Base-by-base conservation (phyloP, 148 eudicot species). In the Linanthus parryae region DNA sequence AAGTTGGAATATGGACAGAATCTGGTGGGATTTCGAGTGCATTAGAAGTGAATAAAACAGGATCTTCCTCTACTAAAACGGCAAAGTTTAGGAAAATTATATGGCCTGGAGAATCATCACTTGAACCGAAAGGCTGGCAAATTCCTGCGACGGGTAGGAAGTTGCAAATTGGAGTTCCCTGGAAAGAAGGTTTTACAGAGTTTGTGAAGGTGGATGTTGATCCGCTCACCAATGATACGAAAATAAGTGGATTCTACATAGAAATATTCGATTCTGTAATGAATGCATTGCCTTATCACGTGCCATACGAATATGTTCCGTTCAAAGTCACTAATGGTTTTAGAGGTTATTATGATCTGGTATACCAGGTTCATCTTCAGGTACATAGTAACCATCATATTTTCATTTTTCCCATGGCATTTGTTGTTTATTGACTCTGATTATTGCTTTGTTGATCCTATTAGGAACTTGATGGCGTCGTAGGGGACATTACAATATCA, bases 301-400 rank as follows among this genome's bases (percentile, higher is more conserved):
- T 38, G 46, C 46, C 24, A 26, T 54, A 54, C 23, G 58, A 54
- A 34, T 54, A 38, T 54, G 34, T 42, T 22, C 60, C 60, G 1
- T 43, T 40, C 21, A 27, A 14, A 7, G 29, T 43, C 43, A 15
- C 25, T 4, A 10, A 54, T 38, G 25, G 45, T 25, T 15, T n/a
- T 22, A 54, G 7, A 35, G 37, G 12, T 38, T 54, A 54, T 41
- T 24, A 54, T 39, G 58, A 34, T 54, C 58, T 54, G 18, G 16
- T 39, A 54, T 16, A 40, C 11, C 59, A 55, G 28, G 38, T 55
- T 17, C 11, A 18, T 41, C 59, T 54, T 10, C 58, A 54, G 58
- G 35, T 23, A 24, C 8, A 20, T 49, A 14, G 54, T 8, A 9
- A 46, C 24, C 5, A 1, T 3, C 21, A 13, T 30, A 24, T 49